Conservation (phyloP, 345 rosid genomes). For the Melaleuca alternifolia region DNA sequence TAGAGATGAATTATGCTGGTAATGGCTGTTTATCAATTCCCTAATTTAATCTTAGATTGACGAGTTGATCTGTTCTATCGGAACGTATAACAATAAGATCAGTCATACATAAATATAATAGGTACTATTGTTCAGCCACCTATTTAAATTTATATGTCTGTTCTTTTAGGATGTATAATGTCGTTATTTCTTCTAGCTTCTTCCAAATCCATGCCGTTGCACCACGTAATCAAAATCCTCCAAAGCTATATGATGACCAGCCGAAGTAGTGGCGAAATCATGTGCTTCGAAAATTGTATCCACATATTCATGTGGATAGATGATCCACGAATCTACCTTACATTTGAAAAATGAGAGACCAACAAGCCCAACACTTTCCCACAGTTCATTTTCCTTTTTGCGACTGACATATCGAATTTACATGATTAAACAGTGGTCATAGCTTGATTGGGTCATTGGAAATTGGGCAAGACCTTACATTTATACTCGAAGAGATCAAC, state of each 20-base stretch:
- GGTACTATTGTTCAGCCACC: background rate
- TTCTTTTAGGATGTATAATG: background rate
- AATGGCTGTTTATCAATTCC: background rate
- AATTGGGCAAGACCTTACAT: background rate
- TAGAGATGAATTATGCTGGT: background rate
- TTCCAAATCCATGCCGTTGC: background rate
- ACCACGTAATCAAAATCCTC: background rate
- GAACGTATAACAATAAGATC: rapidly evolving
- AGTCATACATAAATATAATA: background rate
- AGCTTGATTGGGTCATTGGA: background rate
- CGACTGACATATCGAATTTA: background rate
- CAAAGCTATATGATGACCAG: background rate
- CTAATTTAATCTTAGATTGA: background rate
- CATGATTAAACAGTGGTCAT: background rate
- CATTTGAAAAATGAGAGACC: background rate
- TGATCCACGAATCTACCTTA: background rate
- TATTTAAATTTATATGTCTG: background rate
- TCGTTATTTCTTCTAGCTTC: background rate
- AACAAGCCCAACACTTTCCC: background rate
- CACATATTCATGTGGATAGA: background rate
- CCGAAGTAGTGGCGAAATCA: background rate
- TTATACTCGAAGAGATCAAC: background rate
- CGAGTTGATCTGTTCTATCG: rapidly evolving
- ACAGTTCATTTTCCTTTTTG: background rate
- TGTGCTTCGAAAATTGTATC: background rate